Base-by-base conservation (phyloP, 352 stramenopile genomes). In the Peronospora belbahrii region DNA sequence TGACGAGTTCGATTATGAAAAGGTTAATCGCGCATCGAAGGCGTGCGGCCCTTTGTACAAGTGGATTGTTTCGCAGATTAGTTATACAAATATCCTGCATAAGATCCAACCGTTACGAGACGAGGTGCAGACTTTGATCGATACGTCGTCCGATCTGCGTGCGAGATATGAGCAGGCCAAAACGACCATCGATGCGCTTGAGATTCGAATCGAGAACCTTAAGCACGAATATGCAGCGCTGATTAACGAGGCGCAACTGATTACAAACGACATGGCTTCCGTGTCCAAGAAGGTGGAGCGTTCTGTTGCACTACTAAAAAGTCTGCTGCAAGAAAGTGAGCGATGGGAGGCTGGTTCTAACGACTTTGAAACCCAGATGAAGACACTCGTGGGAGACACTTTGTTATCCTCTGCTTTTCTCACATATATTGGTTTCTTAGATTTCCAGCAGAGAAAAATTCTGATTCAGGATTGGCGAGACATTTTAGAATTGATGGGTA, bases 21-120 rank as follows among this genome's bases (percentile, higher is more conserved):
- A 93, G 60, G 92, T 97, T 25, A 90, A 95, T 44, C 83, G 87
- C 30, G 89, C 93, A 4, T 97, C 88, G 9, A 95, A 96, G 56
- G 97, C 97, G 14, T 99, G 97, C 62, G 97, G 97, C 24, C 97
- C 97, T 22, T 76, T 99, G 11, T 99, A 97, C 68, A 96, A 98
- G 60, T 99, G 97, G 97, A 91, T 98, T 34, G 75, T 95, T 23
- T 98, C 92, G 41, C 96, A 99, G 67, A 82, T 99, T 7, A 96
- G 95, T 54, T 99, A 99, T 69, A 97, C 93, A 11, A 83, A 85
- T 18, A 99, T 99, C 54, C 83, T 98, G 48, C 96, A 98, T 65
- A 95, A 90, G 38, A 98, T 99, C 48, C 90, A 99, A 70, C 97
- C 97, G 6, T 67, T 99, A 40, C 83, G 96, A 37, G 87, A 98